These are phyloP conservation scores for Kregervanrija pseudodelftensis DNA, from an alignment of 805 yeast species.

Conservation along the genomic window DNA sequence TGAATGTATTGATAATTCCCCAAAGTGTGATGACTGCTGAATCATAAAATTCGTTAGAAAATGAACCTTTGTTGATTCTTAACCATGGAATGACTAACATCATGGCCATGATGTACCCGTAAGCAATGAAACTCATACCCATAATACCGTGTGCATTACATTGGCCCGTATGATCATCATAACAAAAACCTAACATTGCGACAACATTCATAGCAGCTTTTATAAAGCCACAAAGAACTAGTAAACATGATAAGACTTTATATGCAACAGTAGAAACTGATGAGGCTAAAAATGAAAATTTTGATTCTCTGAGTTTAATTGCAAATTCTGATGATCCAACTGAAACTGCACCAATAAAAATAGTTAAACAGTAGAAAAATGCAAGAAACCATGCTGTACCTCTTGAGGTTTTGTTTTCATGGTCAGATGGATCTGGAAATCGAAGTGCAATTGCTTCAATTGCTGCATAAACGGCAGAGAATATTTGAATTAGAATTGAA, in stretches of 20 bases:
- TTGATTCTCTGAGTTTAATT: constrained; percentile 27
- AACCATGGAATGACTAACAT: constrained; percentile 74
- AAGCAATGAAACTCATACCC: constrained; percentile 82
- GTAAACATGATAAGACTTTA: constrained; percentile 39
- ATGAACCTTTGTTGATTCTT: constrained; percentile 40
- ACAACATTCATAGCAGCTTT: constrained; percentile 75
- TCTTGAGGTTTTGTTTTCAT: constrained; percentile 59
- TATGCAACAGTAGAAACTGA: constrained; percentile 30
- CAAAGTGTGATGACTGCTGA: constrained; percentile 72
- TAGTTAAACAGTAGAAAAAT: constrained; percentile 36
- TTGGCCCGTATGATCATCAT: constrained; percentile 79
- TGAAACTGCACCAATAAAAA: constrained; percentile 48
- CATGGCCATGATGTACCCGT: constrained; percentile 64
- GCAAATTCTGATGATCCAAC: constrained; percentile 38
- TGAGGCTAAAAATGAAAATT: constrained; percentile 33
- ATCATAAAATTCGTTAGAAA: constrained; percentile 82
- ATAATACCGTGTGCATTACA: constrained; percentile 96
- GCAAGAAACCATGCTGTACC: constrained; percentile 63
- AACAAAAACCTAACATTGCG: constrained; percentile 82
- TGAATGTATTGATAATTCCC: constrained; percentile 93
- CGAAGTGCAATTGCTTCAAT: constrained; percentile 51
- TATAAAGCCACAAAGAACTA: constrained; percentile 65
- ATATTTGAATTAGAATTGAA: constrained; percentile 39
- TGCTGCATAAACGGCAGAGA: constrained; percentile 42
- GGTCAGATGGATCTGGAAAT: constrained; percentile 58